phyloP scores from a whole-genome alignment of 2,329 filamentous ascomycete genomes.

The Fusarium hostae region DNA sequence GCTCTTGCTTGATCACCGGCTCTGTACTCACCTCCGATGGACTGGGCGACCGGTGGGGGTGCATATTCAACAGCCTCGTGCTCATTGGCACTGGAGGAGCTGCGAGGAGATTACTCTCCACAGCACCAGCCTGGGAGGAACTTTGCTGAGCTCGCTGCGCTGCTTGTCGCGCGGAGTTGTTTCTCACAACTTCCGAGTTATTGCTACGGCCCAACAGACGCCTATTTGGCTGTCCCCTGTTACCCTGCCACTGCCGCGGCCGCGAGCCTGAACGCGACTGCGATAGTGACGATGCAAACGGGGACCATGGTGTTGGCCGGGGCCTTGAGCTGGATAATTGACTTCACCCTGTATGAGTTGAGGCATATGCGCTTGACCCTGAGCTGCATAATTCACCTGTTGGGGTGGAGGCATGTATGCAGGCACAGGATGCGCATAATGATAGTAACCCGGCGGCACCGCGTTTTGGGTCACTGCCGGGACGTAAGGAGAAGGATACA shows the following conservation, averaged over 20 bases:
- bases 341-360: background rate
- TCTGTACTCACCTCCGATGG: background rate
- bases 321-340: background rate
- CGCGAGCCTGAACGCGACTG: background rate
- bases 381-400: background rate
- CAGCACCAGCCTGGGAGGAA: background rate
- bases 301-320: no score
- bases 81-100: no score
- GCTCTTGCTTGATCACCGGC: background rate
- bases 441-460: background rate
- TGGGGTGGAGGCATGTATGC: background rate
- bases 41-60: background rate
- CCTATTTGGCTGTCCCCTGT: background rate
- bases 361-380: background rate
- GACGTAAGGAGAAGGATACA: background rate
- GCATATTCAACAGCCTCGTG: background rate
- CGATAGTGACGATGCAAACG: background rate
- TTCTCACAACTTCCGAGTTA: no score
- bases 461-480: background rate
- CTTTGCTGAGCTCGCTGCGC: background rate
- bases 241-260: background rate
- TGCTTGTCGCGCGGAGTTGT: background rate
- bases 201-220: background rate
- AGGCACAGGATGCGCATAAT: background rate
- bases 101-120: no score